Evolutionary conservation across 108 stramenopile species (phyloP).

Genomic region (Chaetoceros tenuissimus): DNA sequence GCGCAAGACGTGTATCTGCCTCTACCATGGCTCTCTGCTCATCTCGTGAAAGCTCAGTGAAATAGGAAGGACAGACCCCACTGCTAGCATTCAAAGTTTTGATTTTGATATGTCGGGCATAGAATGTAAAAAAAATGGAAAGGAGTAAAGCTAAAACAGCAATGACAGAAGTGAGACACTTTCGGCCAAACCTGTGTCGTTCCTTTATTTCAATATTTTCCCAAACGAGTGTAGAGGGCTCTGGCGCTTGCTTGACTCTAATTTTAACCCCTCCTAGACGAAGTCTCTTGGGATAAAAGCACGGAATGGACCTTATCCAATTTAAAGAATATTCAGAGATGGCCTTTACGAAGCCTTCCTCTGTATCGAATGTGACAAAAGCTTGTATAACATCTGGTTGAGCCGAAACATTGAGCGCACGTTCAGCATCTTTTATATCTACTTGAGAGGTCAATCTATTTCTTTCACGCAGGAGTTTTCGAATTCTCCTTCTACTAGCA

Average conservation of each 20-base stretch:
- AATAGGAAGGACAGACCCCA: conserved; percentile 23
- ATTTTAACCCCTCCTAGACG: conserved; percentile 31
- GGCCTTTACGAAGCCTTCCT: conserved; percentile 33
- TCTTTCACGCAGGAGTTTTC: conserved; percentile 22
- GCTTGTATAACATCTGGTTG: conserved; percentile 41
- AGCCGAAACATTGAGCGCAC: conserved; percentile 12
- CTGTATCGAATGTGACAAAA: conserved; percentile 52
- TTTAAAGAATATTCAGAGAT: conserved; percentile 30
- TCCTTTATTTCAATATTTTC: conserved; percentile 42
- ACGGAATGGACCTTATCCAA: conserved; percentile 29
- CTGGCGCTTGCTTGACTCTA: conserved; percentile 34
- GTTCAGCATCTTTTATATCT: conserved; percentile 24
- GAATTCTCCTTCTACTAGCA: conserved; percentile 1
- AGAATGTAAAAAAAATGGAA: conserved; percentile 39
- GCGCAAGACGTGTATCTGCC: conserved; percentile 17
- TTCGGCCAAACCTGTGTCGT: conserved; percentile 22
- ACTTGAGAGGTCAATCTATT: conserved; percentile 24
- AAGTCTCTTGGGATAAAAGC: conserved; percentile 33
- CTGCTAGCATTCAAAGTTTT: conserved; percentile 18
- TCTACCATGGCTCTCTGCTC: conserved; percentile 21
- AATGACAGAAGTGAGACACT: conserved; percentile 33
- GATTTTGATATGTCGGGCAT: conserved; percentile 37
- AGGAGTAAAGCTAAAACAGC: conserved; percentile 34
- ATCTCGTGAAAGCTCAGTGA: conserved; percentile 14
- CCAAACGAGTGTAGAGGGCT: conserved; percentile 68